phyloP scores from a whole-genome alignment of 179 eudicot species.

The Silene noctiflora region DNA sequence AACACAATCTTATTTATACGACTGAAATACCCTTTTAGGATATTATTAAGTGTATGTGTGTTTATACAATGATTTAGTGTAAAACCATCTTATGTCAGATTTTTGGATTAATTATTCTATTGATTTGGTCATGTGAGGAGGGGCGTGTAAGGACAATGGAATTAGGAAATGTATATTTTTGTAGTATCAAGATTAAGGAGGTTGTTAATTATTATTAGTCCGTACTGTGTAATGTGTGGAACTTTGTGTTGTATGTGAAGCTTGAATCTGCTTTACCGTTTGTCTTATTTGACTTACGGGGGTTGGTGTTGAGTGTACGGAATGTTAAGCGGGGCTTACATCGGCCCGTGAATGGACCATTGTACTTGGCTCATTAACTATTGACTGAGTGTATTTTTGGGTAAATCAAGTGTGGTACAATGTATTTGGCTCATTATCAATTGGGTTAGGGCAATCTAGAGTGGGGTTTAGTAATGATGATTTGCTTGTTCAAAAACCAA shows the following conservation, averaged over 20 bases:
- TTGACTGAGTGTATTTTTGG: background rate
- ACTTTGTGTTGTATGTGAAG: conserved; percentile 15
- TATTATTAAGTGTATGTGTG: too few species aligned
- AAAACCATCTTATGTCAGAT: too few species aligned
- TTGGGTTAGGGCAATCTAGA: background rate
- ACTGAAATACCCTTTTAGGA: too few species aligned
- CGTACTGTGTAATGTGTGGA: conserved; percentile 9
- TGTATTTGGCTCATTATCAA: background rate
- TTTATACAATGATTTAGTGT: too few species aligned
- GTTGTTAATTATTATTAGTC: conserved; percentile 4
- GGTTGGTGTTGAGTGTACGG: conserved; percentile 9
- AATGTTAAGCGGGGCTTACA: conserved; percentile 12
- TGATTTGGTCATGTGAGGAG: conserved; percentile 26
- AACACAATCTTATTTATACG: too few species aligned
- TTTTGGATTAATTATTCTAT: background rate
- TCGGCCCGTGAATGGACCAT: background rate
- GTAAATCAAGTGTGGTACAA: background rate
- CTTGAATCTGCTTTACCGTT: conserved; percentile 15
- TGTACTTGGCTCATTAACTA: conserved; percentile 5
- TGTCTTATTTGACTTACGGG: conserved; percentile 21
- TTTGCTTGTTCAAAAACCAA: background rate
- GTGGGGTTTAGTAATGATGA: background rate
- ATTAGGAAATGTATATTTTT: conserved; percentile 1
- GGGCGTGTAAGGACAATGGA: conserved; percentile 10
- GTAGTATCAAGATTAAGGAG: conserved; percentile 19